Conservation (phyloP, 2,329 filamentous ascomycete species). For the Diaporthe sp. region DNA sequence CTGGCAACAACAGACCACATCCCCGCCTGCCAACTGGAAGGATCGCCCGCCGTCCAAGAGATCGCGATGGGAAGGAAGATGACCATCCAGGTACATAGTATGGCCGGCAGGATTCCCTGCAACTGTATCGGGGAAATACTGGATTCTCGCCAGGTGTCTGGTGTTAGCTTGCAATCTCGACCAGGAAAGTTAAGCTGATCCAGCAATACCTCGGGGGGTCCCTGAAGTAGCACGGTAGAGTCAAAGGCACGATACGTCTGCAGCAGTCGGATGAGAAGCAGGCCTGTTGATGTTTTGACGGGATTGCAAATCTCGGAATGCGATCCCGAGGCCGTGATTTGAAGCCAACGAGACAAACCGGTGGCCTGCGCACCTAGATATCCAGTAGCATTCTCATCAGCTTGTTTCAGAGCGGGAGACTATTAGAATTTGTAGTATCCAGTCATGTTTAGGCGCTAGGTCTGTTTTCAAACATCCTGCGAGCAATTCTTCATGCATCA, state of each 20-base stretch:
- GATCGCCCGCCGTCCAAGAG: neutral
- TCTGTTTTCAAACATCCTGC: conserved; percentile 12
- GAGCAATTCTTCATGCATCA: conserved; percentile 4
- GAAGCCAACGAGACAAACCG: neutral
- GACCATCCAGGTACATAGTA: no score
- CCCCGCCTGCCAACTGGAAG: neutral
- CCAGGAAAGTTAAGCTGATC: neutral
- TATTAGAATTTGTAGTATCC: neutral
- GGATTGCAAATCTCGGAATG: neutral
- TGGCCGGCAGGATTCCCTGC: neutral
- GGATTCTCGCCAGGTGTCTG: neutral
- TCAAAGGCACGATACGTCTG: neutral
- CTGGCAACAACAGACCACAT: neutral
- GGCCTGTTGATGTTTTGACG: neutral
- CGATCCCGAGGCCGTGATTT: neutral
- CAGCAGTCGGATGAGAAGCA: neutral
- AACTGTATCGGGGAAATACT: neutral
- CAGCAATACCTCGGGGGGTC: no score
- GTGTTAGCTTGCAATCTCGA: neutral
- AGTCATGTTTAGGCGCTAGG: conserved; percentile 2
- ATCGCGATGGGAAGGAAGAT: neutral
- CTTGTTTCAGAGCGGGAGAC: neutral
- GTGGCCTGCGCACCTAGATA: neutral
- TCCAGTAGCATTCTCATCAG: neutral
- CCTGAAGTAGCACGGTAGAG: neutral